Evolutionary conservation across 441 rosid species (phyloP), one percentile per base, ranked within the genome.

Genomic region (Viola pubescens): DNA sequence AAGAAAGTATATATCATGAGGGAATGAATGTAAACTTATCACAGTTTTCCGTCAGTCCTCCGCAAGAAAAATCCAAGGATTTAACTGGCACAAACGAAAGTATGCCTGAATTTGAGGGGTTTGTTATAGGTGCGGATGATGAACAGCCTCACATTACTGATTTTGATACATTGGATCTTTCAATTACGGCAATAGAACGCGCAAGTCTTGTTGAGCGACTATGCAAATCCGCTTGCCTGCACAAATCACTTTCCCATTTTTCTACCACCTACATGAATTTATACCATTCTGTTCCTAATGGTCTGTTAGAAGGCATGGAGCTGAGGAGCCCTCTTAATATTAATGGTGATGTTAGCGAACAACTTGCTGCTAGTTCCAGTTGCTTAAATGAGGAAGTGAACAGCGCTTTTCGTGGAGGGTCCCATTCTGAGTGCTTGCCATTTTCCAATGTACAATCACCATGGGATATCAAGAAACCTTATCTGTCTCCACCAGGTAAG

Each of bases 31-130:
- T 68, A 54, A 54, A 62, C 38, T 61, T 55, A 64, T 70, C 75
- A 59, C 56, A 56, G 12, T 40, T 48, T 65, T 73, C 76, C 34
- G 67, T 64, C 63, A 62, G 56, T 63, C 75, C 82, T 74, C 74
- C 72, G 44, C 52, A 37, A 57, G 53, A 49, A 56, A 62, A 68
- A 57, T 75, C 78, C 34, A 14, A 49, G 59, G 77, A 70, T 26
- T 61, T 70, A 70, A 50, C 58, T 16, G 34, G 60, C 56, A 52
- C 62, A 46, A 77, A 77, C 59, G 81, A 80, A 64, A 63, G 60
- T 52, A 74, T 76, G 58, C 91, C 91, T 48, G 82, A 78, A 51
- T 64, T 81, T 64, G 94, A 94, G 79, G 78, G 86, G 11, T 94
- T 86, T 73, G 58, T 77, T 26, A 49, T 86, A 72, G 77, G 74